Evolutionary conservation across 331 rosid species (phyloP), one percentile per base, ranked within the genome.

Genomic region (Arachis monticola): DNA sequence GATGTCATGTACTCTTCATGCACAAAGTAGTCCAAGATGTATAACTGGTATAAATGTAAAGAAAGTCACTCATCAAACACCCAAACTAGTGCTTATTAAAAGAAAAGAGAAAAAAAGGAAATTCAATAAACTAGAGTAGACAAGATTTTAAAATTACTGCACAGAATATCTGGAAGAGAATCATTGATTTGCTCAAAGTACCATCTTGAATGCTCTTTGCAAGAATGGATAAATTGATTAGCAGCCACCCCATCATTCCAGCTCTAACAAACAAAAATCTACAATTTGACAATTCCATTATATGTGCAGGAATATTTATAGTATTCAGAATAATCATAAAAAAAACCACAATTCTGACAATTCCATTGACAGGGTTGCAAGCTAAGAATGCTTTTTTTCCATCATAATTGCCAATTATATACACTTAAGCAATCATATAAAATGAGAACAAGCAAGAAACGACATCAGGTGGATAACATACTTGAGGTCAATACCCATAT

Each of bases 1-100:
- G 99, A 95, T 82, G 99, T 92, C 97, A 95, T 92, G 87, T 90
- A 92, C 81, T 92, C 99, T 85, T 95, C 99, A 68, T 90, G 80
- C 66, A 92, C 78, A 80, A 92, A 95, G 84, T 95, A 95, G 85
- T 95, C 97, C 79, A 92, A 70, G 77, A 92, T 88, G 85, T 92
- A 95, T 52, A 95, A 67, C 97, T 95, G 92, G 42, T 81, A 80
- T 14, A 78, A 64, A 79, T 7, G 51, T 22, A 35, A 5, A 69
- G 46, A 75, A 60, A 76, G 82, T 78, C 68, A 73, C 48, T 46
- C 13, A 73, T 57, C 47, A 74, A 58, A 69, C 22, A 14, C 58
- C 7, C n/a, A 67, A 52, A 68, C 45, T 47, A 55, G 35, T 35
- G 63, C 35, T 64, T 47, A 17, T 53, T 31, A 6, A 47, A 32